These are phyloP conservation scores for Aegilops speltoides DNA, from an alignment of 176 grass and related monocot genomes.

Conservation along the genomic window DNA sequence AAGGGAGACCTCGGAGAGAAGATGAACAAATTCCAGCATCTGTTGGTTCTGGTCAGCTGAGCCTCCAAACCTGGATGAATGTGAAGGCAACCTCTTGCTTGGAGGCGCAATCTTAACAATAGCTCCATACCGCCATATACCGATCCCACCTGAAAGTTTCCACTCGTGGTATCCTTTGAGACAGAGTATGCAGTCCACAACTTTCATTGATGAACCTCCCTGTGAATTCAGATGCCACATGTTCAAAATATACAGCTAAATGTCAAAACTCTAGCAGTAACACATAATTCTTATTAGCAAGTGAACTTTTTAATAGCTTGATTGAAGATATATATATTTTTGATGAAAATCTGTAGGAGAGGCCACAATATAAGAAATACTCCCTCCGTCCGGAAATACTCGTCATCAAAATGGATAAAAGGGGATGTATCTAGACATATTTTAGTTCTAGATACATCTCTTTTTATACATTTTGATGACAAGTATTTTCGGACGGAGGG, in stretches of 20 bases:
- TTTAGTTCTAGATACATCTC: too few relatives aligned
- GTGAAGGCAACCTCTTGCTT: slow-evolving; percentile 44
- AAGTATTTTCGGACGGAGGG: too few relatives aligned
- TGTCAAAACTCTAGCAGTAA: background rate
- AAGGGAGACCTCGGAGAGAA: slow-evolving; percentile 61
- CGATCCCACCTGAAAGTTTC: slow-evolving; percentile 78
- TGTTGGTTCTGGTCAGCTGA: slow-evolving; percentile 55
- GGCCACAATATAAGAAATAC: background rate
- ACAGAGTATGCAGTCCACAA: slow-evolving; percentile 90
- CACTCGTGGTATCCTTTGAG: slow-evolving; percentile 84
- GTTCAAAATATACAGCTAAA: background rate
- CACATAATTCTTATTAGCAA: background rate
- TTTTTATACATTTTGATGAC: too few relatives aligned
- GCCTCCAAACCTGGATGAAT: slow-evolving; percentile 37
- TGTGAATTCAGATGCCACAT: slow-evolving; percentile 24
- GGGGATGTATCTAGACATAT: too few relatives aligned
- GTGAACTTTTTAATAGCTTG: background rate
- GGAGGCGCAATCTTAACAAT: slow-evolving; percentile 75
- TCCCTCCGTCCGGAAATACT: too few relatives aligned
- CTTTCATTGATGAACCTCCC: slow-evolving; percentile 85
- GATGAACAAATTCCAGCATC: slow-evolving; percentile 72
- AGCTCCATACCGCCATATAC: slow-evolving; percentile 81
- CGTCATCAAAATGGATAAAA: too few relatives aligned
- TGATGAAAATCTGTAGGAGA: background rate
- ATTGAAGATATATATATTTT: background rate